Conservation (phyloP, 2,329 filamentous ascomycete species). For the Pyricularia grisea region DNA sequence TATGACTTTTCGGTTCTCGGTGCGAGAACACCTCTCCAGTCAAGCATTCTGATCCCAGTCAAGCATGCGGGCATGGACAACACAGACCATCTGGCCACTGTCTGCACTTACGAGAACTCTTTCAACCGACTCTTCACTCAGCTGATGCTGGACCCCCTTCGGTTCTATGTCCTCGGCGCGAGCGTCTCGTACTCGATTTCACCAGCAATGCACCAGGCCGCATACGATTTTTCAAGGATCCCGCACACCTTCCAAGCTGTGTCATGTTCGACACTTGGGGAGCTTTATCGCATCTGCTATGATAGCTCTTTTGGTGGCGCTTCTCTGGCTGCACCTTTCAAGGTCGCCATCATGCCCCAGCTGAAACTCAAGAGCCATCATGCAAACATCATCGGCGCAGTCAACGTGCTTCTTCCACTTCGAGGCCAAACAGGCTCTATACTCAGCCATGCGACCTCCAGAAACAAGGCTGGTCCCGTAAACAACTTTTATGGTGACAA, state of each 20-base stretch:
- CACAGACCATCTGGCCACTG: conserved; percentile 32
- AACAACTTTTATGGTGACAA: conserved; percentile 53
- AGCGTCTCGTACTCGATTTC: conserved; percentile 62
- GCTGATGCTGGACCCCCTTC: conserved; percentile 53
- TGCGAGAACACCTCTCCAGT: conserved; percentile 27
- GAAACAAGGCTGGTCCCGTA: conserved; percentile 51
- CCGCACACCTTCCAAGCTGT: conserved; percentile 54
- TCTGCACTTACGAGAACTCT: conserved; percentile 45
- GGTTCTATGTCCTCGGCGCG: conserved; percentile 60
- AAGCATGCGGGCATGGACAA: conserved; percentile 32
- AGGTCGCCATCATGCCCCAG: conserved; percentile 55
- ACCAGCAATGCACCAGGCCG: conserved; percentile 63
- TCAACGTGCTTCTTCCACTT: conserved; percentile 62
- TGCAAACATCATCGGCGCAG: conserved; percentile 60
- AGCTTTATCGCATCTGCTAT: conserved; percentile 48
- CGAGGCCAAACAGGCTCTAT: conserved; percentile 39
- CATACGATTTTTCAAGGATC: conserved; percentile 57
- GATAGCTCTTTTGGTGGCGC: conserved; percentile 58
- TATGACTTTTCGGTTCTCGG: conserved; percentile 37
- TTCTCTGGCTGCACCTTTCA: conserved; percentile 60
- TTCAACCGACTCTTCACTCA: conserved; percentile 51
- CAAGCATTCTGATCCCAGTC: conserved; percentile 43
- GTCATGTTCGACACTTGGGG: conserved; percentile 50
- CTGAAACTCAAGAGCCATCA: conserved; percentile 58
- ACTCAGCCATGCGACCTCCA: conserved; percentile 45